A percentile compares a stretch with the other conserved stretches of the same genome.
phyloP scores from a whole-genome alignment of 2,329 filamentous ascomycete species.

The Colletotrichum sp. region DNA sequence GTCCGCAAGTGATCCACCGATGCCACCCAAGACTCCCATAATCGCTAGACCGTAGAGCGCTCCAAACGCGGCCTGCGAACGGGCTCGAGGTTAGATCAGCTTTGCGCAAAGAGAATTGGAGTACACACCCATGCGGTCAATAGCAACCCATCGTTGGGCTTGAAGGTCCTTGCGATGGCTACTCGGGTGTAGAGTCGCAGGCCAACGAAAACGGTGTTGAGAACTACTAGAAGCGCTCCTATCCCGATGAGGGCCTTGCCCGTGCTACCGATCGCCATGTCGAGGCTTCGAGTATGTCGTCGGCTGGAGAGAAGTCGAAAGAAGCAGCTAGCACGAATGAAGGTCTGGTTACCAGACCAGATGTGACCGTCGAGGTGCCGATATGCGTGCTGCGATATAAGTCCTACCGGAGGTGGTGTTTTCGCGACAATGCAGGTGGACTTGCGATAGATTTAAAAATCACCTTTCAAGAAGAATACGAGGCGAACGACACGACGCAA shows the following conservation, averaged over 20 bases:
- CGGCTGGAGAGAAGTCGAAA: not conserved
- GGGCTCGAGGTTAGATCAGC: not conserved
- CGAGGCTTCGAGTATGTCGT: not conserved
- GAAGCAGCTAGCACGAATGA: not conserved
- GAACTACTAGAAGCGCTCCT: not conserved
- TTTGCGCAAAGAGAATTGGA: too few relatives aligned
- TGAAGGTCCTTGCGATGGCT: not conserved
- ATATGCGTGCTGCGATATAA: not conserved
- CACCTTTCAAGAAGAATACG: not conserved
- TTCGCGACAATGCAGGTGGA: not conserved
- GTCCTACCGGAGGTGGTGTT: not conserved
- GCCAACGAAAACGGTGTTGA: slow-evolving; percentile 7
- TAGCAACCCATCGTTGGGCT: not conserved
- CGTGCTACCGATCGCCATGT: not conserved
- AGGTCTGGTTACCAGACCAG: not conserved
- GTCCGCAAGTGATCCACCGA: not conserved
- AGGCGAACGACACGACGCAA: not conserved
- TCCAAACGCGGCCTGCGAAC: not conserved
- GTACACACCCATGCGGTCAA: not conserved
- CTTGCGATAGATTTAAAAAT: not conserved
- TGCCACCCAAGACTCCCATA: not conserved
- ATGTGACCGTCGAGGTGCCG: not conserved
- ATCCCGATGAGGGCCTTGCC: not conserved
- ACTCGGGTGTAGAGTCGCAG: slow-evolving; percentile 5
- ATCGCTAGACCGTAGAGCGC: slow-evolving; percentile 1